A percentile compares a stretch with the other conserved stretches of the same genome.
Evolutionary conservation across 163 green algal genomes (phyloP).

Genomic region (Scenedesmus sp.): DNA sequence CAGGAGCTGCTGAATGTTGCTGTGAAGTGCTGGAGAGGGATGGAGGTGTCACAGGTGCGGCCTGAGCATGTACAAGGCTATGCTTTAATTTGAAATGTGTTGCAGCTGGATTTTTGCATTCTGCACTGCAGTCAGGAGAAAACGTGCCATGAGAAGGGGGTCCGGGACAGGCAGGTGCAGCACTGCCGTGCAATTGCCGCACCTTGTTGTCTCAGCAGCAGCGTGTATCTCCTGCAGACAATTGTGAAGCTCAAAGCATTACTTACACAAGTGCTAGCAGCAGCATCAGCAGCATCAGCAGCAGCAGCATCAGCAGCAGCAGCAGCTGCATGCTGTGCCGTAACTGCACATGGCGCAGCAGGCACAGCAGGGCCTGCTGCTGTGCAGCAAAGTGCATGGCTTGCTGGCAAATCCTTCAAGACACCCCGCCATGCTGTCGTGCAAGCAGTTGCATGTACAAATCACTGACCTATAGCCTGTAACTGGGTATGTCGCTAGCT

Average conservation of each 20-base stretch:
- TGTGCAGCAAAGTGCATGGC: too few species aligned
- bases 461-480: background rate
- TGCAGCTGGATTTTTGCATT: background rate
- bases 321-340: background rate
- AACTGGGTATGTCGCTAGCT: background rate
- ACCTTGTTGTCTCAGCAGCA: background rate
- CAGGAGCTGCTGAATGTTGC: constrained; percentile 48
- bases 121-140: background rate
- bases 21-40: constrained; percentile 58
- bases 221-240: background rate
- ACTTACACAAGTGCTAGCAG: too few species aligned
- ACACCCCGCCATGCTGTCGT: background rate
- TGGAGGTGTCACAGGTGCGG: constrained; percentile 58
- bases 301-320: background rate
- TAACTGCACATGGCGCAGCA: too few species aligned
- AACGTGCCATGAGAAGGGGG: background rate
- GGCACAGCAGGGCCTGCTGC: too few species aligned
- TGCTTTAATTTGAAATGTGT: background rate
- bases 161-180: background rate
- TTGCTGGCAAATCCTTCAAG: background rate
- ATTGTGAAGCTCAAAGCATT: too few species aligned
- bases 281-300: too few species aligned
- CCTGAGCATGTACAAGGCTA: background rate
- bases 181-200: background rate
- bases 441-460: background rate